These are phyloP conservation scores for Colletotrichum magnum DNA, from an alignment of 2,329 filamentous ascomycete species.

Conservation along the genomic window DNA sequence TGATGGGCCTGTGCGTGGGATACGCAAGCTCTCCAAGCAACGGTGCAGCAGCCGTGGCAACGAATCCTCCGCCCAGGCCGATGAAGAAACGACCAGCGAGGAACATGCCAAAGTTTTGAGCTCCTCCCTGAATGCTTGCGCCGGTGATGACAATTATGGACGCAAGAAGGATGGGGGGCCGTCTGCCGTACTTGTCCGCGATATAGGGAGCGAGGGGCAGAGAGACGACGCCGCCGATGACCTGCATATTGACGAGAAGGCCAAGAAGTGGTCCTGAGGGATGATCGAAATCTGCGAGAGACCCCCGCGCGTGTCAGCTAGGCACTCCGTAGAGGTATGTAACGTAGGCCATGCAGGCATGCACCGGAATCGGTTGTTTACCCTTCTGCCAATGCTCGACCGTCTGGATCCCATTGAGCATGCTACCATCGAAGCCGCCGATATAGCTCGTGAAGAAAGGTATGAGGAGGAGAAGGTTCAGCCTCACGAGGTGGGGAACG, in stretches of 20 bases:
- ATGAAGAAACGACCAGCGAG: no score
- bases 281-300: no score
- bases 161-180: conserved; percentile 44
- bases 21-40: conserved; percentile 52
- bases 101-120: no score
- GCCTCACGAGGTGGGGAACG: conserved; percentile 45
- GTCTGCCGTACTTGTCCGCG: conserved; percentile 48
- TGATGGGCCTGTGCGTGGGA: conserved; percentile 50
- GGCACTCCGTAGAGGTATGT: no score
- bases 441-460: conserved; percentile 49
- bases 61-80: conserved; percentile 42
- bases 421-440: conserved; percentile 50
- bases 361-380: not conserved
- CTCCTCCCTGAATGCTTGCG: no score
- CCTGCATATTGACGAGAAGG: conserved; percentile 2
- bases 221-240: conserved; percentile 43
- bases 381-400: conserved; percentile 47
- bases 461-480: conserved; percentile 50
- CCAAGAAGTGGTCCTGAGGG: no score
- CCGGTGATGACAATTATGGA: no score
- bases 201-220: conserved; percentile 52
- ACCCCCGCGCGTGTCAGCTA: no score
- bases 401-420: conserved; percentile 52
- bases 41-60: conserved; percentile 49
- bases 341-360: no score